Evolutionary conservation across 1,284 basidiomycete genomes (phyloP).

Genomic region (Moesziomyces parantarcticus): DNA sequence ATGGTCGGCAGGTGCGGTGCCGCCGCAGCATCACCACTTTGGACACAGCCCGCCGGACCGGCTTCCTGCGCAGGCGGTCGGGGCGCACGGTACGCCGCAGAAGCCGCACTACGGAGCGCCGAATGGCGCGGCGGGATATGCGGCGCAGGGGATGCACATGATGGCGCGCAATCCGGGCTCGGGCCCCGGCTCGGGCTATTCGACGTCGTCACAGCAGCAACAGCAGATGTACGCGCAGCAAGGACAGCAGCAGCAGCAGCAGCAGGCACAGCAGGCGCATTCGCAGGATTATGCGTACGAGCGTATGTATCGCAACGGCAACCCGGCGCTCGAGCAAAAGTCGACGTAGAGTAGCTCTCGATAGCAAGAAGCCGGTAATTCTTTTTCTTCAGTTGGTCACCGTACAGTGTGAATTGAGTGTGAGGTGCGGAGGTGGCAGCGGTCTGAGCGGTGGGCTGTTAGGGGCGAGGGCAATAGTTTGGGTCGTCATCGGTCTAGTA

Average conservation of each 20-base stretch:
- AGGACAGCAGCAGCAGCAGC: constrained; percentile 9
- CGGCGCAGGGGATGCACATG: constrained; percentile 5
- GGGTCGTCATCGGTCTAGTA: too few species aligned
- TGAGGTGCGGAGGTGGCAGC: too few species aligned
- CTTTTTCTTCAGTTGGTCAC: background rate
- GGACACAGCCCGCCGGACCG: constrained; percentile 21
- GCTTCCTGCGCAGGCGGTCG: background rate
- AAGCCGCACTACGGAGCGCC: constrained; percentile 13
- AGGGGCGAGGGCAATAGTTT: too few species aligned
- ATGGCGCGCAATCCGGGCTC: constrained; percentile 8
- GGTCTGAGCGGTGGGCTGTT: too few species aligned
- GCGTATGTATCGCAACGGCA: constrained; percentile 21
- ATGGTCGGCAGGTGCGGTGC: constrained; percentile 31
- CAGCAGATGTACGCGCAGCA: background rate
- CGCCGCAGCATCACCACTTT: constrained; percentile 10
- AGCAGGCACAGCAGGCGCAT: constrained; percentile 6
- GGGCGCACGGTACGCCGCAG: constrained; percentile 14
- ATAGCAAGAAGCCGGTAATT: background rate
- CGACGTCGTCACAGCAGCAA: constrained; percentile 8
- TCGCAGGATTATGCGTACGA: constrained; percentile 25
- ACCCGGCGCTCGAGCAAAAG: constrained; percentile 31
- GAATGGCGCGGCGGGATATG: constrained; percentile 1
- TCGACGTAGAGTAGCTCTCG: background rate
- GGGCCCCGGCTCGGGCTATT: background rate
- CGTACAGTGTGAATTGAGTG: too few species aligned